Conservation (phyloP, 2,329 filamentous ascomycete species). For the Teratosphaeria gauchensis region DNA sequence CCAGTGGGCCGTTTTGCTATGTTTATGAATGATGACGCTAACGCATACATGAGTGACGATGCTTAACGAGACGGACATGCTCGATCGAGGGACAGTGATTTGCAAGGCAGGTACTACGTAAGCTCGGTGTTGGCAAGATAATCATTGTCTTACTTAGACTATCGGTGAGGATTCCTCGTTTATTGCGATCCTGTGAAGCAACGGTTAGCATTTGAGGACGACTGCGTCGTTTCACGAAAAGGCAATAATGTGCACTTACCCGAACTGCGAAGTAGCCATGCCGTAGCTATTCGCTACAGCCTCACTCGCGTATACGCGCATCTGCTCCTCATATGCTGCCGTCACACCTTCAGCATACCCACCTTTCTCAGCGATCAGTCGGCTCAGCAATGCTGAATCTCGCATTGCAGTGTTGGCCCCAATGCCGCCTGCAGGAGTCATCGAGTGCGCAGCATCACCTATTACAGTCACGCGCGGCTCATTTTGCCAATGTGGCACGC, state of each 20-base stretch:
- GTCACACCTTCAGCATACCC: conserved; percentile 36
- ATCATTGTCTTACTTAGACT: neutral
- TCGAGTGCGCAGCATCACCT: conserved; percentile 49
- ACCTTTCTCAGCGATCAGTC: conserved; percentile 42
- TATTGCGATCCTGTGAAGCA: neutral
- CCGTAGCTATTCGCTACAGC: conserved; percentile 48
- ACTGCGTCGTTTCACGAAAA: too few relatives aligned
- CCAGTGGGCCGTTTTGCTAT: conserved; percentile 24
- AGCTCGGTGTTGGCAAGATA: neutral
- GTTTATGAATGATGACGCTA: conserved; percentile 12
- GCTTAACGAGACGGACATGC: neutral
- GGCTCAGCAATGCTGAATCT: conserved; percentile 47
- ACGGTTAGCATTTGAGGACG: neutral
- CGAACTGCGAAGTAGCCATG: conserved; percentile 35
- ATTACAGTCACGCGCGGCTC: conserved; percentile 50
- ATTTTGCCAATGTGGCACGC: conserved; percentile 52
- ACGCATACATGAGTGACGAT: neutral
- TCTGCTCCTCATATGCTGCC: conserved; percentile 29
- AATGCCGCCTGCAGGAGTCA: conserved; percentile 45
- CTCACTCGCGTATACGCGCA: conserved; percentile 45
- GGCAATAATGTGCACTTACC: neutral
- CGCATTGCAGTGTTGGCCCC: conserved; percentile 49
- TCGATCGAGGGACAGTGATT: neutral
- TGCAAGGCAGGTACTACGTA: neutral
- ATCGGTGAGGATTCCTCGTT: neutral